Evolutionary conservation across 441 rosid genomes (phyloP), one percentile per base, ranked within the genome.

Genomic region (Gossypium davidsonii): DNA sequence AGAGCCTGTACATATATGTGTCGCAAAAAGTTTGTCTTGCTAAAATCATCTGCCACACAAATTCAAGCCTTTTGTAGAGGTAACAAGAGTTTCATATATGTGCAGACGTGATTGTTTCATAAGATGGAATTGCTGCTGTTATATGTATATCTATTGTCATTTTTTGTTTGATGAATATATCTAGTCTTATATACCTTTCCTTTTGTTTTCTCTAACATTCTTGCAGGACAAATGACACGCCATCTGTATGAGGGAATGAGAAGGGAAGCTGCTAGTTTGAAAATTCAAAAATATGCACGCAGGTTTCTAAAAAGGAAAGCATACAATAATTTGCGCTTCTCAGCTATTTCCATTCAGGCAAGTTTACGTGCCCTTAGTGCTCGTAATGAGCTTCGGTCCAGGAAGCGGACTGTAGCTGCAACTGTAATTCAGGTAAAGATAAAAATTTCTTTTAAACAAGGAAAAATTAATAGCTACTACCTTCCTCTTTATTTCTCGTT

Each of bases 11-110:
- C 90, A n/a, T 83, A 88, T 83, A 83, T 75, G 25, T 77, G 83
- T 77, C 92, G 82, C 70, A 89, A 85, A 83, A 78, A 31, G 56
- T 96, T 84, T 77, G n/a, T 84, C 67, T 46, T 81, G 82, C 70
- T 96, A 80, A 85, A 58, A 79, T 78, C 75, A 14, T 83, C 94
- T 70, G 87, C 96, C 74, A 83, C 79, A 77, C 72, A 65, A 74
- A 80, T 93, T 56, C 97, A 96, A 78, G 82, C 91, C 77, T 65
- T 79, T n/a, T 86, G 91, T 72, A 90, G 99, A 88, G 99, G 98
- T 96, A 83, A 71, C 59, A 39, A 15, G 67, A 77, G 74, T 15
- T 78, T 71, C 56, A 15, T 63, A 46, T 61, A 20, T 61, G 60
- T 48, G 70, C 76, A 73, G 68, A 53, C 61, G 59, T 76, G 31